A percentile compares a stretch with the other conserved stretches of the same genome.
Conservation (phyloP, 257 asterid species). For the Anisodus tanguticus region DNA sequence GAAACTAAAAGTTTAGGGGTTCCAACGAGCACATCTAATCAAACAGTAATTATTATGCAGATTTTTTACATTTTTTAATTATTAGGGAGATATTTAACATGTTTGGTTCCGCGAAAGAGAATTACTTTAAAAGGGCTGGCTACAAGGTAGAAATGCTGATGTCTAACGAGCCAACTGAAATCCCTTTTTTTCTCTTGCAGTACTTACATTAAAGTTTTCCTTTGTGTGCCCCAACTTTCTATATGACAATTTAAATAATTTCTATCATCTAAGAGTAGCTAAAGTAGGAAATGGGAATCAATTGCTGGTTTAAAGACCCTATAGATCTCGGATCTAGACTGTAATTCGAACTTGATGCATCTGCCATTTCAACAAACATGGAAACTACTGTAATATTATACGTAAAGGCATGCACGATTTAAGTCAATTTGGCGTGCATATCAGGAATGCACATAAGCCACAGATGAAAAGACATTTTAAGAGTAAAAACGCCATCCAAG, state of each 20-base stretch:
- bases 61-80: background rate
- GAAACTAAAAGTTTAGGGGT: background rate
- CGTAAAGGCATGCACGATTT: background rate
- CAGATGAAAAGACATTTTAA: background rate
- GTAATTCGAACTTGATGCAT: background rate
- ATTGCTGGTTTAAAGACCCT: background rate
- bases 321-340: background rate
- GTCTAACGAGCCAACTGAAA: background rate
- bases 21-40: background rate
- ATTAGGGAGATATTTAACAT: background rate
- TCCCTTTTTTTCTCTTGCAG: background rate
- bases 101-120: background rate
- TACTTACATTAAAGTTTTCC: background rate
- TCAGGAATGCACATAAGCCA: constrained; percentile 1
- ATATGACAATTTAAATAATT: constrained; percentile 7
- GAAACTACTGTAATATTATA: constrained; percentile 1
- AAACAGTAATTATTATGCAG: background rate
- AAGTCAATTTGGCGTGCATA: background rate
- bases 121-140: background rate
- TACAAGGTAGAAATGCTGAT: background rate
- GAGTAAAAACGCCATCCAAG: background rate
- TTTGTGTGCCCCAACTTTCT: background rate
- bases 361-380: constrained; percentile 7
- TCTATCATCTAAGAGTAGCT: background rate
- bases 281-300: background rate